A percentile compares a stretch with the other conserved stretches of the same genome.
Evolutionary conservation across 148 eudicot genomes (phyloP).

Genomic region (Diospyros kaki): DNA sequence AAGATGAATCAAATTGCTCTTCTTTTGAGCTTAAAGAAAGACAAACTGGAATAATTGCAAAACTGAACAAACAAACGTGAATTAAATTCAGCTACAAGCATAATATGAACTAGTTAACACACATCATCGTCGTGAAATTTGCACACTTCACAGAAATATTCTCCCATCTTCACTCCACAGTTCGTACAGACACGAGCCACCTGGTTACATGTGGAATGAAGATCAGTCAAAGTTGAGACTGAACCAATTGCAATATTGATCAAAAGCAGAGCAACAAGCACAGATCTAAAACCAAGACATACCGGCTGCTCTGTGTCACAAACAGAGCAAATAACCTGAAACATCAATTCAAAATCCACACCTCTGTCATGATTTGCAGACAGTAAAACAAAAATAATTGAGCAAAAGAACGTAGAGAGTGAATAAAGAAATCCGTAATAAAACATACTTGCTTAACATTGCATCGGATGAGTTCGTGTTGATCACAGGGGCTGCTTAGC

Average conservation of each 20-base stretch:
- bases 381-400: background rate
- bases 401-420: background rate
- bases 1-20: too few relatives aligned
- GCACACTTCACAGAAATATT: conserved; percentile 78
- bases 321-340: conserved; percentile 84
- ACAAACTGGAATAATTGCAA: background rate
- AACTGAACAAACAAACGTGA: background rate
- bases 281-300: conserved; percentile 16
- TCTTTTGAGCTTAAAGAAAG: background rate
- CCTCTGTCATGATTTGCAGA: background rate
- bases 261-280: conserved; percentile 10
- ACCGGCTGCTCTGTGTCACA: conserved; percentile 99
- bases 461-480: conserved; percentile 66
- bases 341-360: conserved; percentile 5
- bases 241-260: background rate
- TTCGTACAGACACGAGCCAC: conserved; percentile 64
- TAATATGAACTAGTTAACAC: conserved; percentile 13
- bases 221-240: background rate
- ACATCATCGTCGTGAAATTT: conserved; percentile 92
- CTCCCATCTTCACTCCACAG: conserved; percentile 76
- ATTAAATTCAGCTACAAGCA: background rate
- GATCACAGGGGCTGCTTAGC: conserved; percentile 55
- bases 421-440: background rate
- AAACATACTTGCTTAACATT: conserved; percentile 79
- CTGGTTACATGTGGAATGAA: conserved; percentile 24